Conservation (phyloP, 1,139 yeast genomes). For the Yamadazyma membranifaciens region DNA sequence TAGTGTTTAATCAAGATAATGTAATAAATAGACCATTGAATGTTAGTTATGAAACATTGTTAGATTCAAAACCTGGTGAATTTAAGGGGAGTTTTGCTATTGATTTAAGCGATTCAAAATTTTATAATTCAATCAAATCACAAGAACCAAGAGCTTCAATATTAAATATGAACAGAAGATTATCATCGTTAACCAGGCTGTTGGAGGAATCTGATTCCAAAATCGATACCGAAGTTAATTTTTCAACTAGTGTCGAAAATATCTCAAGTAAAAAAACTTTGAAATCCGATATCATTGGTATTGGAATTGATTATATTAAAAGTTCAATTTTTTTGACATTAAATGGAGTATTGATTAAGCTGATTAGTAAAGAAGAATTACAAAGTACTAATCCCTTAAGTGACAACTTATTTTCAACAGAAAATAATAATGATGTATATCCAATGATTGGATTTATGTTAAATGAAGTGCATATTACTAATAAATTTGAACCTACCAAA, state of each 20-base stretch:
- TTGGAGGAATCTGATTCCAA: constrained; percentile 26
- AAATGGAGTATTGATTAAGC: constrained; percentile 61
- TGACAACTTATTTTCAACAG: constrained; percentile 28
- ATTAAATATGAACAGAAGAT: constrained; percentile 38
- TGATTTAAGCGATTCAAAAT: constrained; percentile 41
- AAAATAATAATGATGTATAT: constrained; percentile 26
- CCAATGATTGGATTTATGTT: constrained; percentile 44
- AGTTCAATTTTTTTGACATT: constrained; percentile 72
- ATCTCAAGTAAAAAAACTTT: constrained; percentile 15
- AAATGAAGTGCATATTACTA: constrained; percentile 21
- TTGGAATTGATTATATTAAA: constrained; percentile 73
- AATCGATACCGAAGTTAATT: constrained; percentile 37
- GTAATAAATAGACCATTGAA: constrained; percentile 16
- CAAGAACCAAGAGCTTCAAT: constrained; percentile 34
- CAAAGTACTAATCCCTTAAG: constrained; percentile 22
- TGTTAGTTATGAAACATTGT: constrained; percentile 19
- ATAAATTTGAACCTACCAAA: constrained; percentile 13
- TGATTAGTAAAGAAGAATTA: constrained; percentile 32
- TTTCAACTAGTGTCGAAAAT: constrained; percentile 21
- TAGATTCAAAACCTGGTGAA: constrained; percentile 36
- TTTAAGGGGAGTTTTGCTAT: constrained; percentile 44
- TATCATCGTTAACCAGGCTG: constrained; percentile 33
- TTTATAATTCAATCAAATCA: constrained; percentile 37
- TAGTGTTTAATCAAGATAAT: constrained; percentile 20
- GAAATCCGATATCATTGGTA: constrained; percentile 68